Evolutionary conservation across 352 stramenopile genomes (phyloP).

Genomic region (Achlya hypogyna): DNA sequence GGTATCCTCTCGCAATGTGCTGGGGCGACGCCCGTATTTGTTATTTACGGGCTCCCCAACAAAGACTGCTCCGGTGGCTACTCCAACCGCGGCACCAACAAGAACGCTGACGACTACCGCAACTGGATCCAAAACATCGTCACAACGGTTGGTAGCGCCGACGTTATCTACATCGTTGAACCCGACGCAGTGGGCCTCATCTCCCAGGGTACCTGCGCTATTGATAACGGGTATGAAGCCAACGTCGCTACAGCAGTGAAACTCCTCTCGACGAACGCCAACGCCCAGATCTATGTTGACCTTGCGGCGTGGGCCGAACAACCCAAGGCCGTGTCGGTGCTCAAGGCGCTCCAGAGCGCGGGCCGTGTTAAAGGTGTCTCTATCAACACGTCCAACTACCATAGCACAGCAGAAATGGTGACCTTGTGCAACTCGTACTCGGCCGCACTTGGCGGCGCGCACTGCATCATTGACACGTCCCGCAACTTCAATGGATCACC

Average conservation of each 20-base stretch:
- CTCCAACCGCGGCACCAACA: constrained; percentile 26
- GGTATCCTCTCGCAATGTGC: no score
- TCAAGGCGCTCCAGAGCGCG: constrained; percentile 25
- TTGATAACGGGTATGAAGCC: not conserved
- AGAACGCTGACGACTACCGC: constrained; percentile 25
- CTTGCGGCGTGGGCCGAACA: not conserved
- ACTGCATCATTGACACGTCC: constrained; percentile 52
- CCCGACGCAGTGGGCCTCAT: constrained; percentile 16
- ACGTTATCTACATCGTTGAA: constrained; percentile 27
- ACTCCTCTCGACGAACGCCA: not conserved
- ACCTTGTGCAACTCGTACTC: constrained; percentile 35
- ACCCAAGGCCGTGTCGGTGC: constrained; percentile 16
- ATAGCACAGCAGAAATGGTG: constrained; percentile 37
- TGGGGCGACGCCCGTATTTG: constrained; percentile 20
- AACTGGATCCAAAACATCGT: constrained; percentile 22
- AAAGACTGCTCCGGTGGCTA: constrained; percentile 28
- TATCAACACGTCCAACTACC: constrained; percentile 70
- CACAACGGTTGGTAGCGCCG: constrained; percentile 1
- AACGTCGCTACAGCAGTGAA: constrained; percentile 6
- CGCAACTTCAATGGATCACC: constrained; percentile 37
- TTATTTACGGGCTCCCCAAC: constrained; percentile 29
- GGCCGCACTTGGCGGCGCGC: not conserved
- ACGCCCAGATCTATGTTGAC: constrained; percentile 13
- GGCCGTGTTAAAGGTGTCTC: constrained; percentile 37
- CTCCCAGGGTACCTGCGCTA: not conserved